Evolutionary conservation across 768 basidiomycete genomes (phyloP), one percentile per base, ranked within the genome.

Genomic region (Lentinus brumalis): DNA sequence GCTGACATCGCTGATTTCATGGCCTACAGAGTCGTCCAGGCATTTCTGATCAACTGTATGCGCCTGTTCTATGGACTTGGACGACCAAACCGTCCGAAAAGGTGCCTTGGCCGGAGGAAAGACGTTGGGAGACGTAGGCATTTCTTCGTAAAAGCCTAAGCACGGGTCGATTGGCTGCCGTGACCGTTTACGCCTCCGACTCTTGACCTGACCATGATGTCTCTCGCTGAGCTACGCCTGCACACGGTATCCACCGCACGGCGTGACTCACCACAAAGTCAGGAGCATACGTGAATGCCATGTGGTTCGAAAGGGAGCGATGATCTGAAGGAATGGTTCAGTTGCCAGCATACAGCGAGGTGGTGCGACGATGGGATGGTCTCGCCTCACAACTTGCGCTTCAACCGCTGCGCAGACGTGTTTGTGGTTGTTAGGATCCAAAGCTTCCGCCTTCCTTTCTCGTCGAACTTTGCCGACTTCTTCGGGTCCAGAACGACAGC

Each of bases 261-360:
- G 7, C 7, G 42, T 46, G n/a, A 38, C 60, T 61, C 50, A 61
- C 60, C 38, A 61, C 32, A 31, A 56, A 61, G 38, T 61, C 60
- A 21, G 60, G 54, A 2, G 53, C 60, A 40, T 50, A 50, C 18
- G 54, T 42, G 47, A 61, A 56, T 2, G 39, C 31, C 60, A 56
- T 61, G 26, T 44, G 35, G 7, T 35, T 35, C 7, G 7, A 35
- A 35, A 7, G 35, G 35, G 35, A 35, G 6, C 7, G 35, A 35
- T 11, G 11, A 6, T 11, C 11, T 35, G 35, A 11, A 11, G 35
- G 11, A 11, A 11, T 35, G 35, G 35, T 44, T 10, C 42, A 44
- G 14, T 10, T 16, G 42, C 10, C 8, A 44, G 42, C 8, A 18
- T 16, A 44, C 18, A 44, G 42, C 15, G 15, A 15, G 5, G 42